Conservation (phyloP, 2,329 filamentous ascomycete genomes). For the Colletotrichum lentis region DNA sequence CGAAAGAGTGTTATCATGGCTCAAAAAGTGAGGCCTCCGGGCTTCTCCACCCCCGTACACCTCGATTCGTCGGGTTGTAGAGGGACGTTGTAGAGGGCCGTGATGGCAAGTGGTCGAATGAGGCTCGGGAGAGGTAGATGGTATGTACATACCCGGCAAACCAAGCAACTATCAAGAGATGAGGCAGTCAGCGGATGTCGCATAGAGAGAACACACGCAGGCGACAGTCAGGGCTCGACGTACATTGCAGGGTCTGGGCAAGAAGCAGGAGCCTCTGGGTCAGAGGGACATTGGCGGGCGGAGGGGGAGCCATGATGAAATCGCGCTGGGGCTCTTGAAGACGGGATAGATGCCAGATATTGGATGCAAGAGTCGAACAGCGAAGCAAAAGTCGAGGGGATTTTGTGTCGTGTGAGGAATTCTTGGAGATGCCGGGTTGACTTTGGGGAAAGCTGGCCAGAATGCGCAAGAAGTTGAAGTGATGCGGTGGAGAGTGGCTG, state of each 20-base stretch:
- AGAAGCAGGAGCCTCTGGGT: constrained; percentile 78
- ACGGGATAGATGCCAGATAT: constrained; percentile 6
- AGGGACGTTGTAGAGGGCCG: constrained; percentile 27
- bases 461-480: constrained; percentile 37
- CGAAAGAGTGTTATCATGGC: not conserved
- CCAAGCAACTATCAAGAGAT: constrained; percentile 70
- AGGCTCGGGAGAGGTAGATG: constrained; percentile 17
- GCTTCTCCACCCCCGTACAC: constrained; percentile 9
- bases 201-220: constrained; percentile 37
- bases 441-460: constrained; percentile 36
- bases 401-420: constrained; percentile 25
- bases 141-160: constrained; percentile 75
- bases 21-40: not conserved
- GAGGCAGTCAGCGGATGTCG: constrained; percentile 48
- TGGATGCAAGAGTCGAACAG: constrained; percentile 5
- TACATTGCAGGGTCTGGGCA: constrained; percentile 92
- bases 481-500: constrained; percentile 35
- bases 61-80: constrained; percentile 25
- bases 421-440: constrained; percentile 25
- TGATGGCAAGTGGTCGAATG: constrained; percentile 30
- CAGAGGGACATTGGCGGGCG: constrained; percentile 73
- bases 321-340: constrained; percentile 2
- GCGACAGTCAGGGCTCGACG: constrained; percentile 48
- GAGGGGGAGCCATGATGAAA: constrained; percentile 66
- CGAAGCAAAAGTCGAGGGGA: constrained; percentile 6